These are phyloP conservation scores for Chaetoceros tenuissimus DNA, from an alignment of 108 stramenopile species.

Conservation along the genomic window DNA sequence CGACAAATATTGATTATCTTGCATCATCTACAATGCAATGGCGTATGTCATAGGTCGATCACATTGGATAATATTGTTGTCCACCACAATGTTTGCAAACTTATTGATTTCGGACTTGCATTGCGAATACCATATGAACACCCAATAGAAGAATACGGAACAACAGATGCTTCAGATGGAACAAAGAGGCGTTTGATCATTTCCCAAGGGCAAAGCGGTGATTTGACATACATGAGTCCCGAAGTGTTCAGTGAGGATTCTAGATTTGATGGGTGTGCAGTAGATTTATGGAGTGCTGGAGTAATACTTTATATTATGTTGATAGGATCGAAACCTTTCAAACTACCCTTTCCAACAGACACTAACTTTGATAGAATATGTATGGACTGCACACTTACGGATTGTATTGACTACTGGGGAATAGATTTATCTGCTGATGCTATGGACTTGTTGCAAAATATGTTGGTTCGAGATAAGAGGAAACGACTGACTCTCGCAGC, in stretches of 20 bases:
- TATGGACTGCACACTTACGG: constrained; percentile 18
- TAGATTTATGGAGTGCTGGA: constrained; percentile 85
- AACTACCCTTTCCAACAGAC: constrained; percentile 42
- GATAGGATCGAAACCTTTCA: constrained; percentile 74
- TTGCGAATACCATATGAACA: constrained; percentile 45
- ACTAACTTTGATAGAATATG: constrained; percentile 59
- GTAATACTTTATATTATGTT: constrained; percentile 82
- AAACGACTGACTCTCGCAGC: constrained; percentile 52
- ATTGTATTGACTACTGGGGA: constrained; percentile 44
- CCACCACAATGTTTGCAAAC: constrained; percentile 24
- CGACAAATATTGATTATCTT: constrained; percentile 49
- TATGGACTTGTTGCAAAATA: constrained; percentile 48
- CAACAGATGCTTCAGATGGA: constrained; percentile 27
- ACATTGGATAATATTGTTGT: constrained; percentile 60
- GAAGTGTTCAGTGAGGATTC: constrained; percentile 37
- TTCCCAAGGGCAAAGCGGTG: constrained; percentile 65
- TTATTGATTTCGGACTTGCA: constrained; percentile 78
- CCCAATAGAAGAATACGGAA: constrained; percentile 10
- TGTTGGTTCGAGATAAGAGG: constrained; percentile 57
- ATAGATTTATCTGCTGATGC: constrained; percentile 27
- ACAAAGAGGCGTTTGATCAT: constrained; percentile 21
- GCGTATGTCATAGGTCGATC: constrained; percentile 58
- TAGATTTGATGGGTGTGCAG: constrained; percentile 68
- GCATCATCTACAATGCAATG: constrained; percentile 23
- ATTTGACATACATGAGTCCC: constrained; percentile 74